phyloP scores from a whole-genome alignment of 2,329 filamentous ascomycete genomes.

The Beauveria pseudobassiana region DNA sequence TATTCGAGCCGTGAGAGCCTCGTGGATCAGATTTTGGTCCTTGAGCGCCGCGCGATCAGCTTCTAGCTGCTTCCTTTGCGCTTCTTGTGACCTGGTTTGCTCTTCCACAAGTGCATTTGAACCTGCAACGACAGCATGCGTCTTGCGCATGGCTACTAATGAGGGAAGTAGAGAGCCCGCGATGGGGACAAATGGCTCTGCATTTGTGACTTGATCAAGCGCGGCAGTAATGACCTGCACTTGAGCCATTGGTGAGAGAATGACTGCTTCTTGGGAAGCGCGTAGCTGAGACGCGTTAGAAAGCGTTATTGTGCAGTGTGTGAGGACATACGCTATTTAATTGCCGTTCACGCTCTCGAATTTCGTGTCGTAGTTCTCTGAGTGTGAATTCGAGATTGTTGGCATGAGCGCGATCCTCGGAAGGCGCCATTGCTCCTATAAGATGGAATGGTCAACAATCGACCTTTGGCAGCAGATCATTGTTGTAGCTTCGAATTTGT shows the following conservation, averaged over 20 bases:
- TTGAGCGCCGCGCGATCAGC: slow-evolving; percentile 41
- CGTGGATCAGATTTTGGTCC: slow-evolving; percentile 49
- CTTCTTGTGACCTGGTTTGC: slow-evolving; percentile 34
- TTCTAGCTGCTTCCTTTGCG: slow-evolving; percentile 40
- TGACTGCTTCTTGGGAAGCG: slow-evolving; percentile 10
- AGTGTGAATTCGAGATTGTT: slow-evolving; percentile 59
- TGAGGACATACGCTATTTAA: slow-evolving; percentile 35
- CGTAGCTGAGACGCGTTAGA: neutral
- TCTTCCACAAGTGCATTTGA: slow-evolving; percentile 51
- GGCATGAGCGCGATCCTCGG: slow-evolving; percentile 24
- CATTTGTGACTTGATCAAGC: slow-evolving; percentile 55
- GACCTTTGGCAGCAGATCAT: neutral
- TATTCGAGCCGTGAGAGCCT: slow-evolving; percentile 50
- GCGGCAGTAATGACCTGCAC: slow-evolving; percentile 50
- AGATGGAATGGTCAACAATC: neutral
- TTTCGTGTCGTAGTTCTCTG: slow-evolving; percentile 53
- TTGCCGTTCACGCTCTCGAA: slow-evolving; percentile 45
- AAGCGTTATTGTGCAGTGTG: neutral
- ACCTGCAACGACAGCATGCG: slow-evolving; percentile 56
- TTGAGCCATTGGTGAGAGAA: slow-evolving; percentile 24
- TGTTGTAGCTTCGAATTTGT: neutral
- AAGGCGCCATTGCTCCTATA: slow-evolving; percentile 13
- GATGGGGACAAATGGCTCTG: slow-evolving; percentile 58
- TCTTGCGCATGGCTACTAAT: slow-evolving; percentile 62
- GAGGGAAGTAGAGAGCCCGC: slow-evolving; percentile 62